phyloP scores from a whole-genome alignment of 768 basidiomycete genomes.

The Mycena floridula region DNA sequence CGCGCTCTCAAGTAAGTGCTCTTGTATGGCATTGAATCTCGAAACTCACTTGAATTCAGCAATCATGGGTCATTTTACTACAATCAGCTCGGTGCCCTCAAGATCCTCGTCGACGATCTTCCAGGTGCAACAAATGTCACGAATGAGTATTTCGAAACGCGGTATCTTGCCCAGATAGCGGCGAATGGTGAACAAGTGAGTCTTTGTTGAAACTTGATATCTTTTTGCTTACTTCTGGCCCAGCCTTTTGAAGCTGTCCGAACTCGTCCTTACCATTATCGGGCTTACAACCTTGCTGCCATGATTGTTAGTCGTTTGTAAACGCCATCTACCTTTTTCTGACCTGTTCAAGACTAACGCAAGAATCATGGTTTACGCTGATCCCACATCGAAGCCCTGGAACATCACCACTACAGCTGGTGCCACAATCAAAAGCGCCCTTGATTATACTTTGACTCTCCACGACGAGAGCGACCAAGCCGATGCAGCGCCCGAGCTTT shows the following conservation, averaged over 20 bases:
- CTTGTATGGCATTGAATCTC: background rate
- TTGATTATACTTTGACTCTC: slow-evolving; percentile 51
- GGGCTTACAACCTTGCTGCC: slow-evolving; percentile 60
- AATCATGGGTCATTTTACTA: slow-evolving; percentile 65
- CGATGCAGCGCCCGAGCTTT: slow-evolving; percentile 41
- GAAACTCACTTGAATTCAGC: slow-evolving; percentile 22
- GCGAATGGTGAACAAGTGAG: slow-evolving; percentile 53
- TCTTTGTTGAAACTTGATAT: background rate
- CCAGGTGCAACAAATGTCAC: slow-evolving; percentile 41
- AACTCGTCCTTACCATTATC: slow-evolving; percentile 62
- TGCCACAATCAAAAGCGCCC: slow-evolving; percentile 51
- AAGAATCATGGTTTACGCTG: slow-evolving; percentile 40
- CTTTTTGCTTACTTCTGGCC: background rate
- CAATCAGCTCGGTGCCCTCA: slow-evolving; percentile 52
- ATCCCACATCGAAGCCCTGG: slow-evolving; percentile 41
- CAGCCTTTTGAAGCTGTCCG: slow-evolving; percentile 57
- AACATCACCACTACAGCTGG: slow-evolving; percentile 41
- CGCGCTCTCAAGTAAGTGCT: slow-evolving; percentile 44
- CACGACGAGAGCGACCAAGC: slow-evolving; percentile 25
- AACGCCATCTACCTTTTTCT: background rate
- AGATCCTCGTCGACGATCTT: slow-evolving; percentile 46
- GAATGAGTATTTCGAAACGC: slow-evolving; percentile 41
- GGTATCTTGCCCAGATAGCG: slow-evolving; percentile 47
- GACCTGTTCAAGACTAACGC: slow-evolving; percentile 44
- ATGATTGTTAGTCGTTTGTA: slow-evolving; percentile 45